Conservation (phyloP, 1,284 basidiomycete genomes). For the Naganishia sp. region DNA sequence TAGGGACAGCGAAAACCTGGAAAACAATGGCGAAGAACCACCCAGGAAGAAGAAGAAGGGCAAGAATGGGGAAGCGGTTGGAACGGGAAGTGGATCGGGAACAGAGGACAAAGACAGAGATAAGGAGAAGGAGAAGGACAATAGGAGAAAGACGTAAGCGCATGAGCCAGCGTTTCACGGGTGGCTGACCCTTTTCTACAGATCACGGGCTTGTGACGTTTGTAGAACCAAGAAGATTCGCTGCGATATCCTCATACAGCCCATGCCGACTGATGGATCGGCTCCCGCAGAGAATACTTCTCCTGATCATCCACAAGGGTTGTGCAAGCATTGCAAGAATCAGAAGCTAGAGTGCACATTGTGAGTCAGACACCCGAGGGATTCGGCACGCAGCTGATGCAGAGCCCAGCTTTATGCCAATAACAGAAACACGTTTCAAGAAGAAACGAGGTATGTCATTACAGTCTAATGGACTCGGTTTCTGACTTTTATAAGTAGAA, state of each 20-base stretch:
- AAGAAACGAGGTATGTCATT: constrained; percentile 59
- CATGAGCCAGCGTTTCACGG: not conserved
- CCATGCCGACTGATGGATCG: constrained; percentile 26
- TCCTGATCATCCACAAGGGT: constrained; percentile 38
- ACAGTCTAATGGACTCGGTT: too few species aligned
- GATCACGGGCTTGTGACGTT: constrained; percentile 31
- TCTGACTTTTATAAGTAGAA: not conserved
- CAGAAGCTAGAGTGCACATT: constrained; percentile 91
- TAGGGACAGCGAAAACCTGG: constrained; percentile 3
- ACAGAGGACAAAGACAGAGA: constrained; percentile 21
- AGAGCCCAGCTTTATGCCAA: constrained; percentile 73
- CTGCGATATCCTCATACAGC: constrained; percentile 46
- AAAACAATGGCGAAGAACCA: constrained; percentile 15
- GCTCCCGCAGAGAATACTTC: constrained; percentile 35
- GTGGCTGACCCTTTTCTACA: not conserved
- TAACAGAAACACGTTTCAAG: constrained; percentile 97
- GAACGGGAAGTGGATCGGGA: constrained; percentile 13
- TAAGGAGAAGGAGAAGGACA: constrained; percentile 47
- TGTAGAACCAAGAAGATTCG: constrained; percentile 92
- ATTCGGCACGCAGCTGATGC: too few species aligned
- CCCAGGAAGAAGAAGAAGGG: constrained; percentile 44
- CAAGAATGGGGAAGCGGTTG: constrained; percentile 27
- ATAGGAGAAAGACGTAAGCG: constrained; percentile 34
- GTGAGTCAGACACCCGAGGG: constrained; percentile 11
- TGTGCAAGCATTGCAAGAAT: constrained; percentile 58